Conservation (phyloP, 2,329 filamentous ascomycete genomes). For the Venturia pyrina region DNA sequence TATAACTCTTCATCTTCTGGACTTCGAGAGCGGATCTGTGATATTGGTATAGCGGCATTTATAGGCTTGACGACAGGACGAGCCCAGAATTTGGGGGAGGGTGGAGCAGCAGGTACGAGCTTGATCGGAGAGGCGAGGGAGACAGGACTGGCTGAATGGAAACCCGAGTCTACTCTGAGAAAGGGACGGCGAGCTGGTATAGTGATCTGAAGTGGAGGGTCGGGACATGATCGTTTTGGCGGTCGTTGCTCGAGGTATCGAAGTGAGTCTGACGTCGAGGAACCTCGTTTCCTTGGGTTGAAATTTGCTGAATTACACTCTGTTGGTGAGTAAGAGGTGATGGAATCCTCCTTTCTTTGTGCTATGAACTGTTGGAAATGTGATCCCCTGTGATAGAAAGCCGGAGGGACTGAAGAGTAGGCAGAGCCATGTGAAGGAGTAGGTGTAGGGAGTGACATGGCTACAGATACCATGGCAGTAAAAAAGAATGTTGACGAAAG, state of each 20-base stretch:
- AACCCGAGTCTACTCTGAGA: not conserved
- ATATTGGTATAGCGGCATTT: not conserved
- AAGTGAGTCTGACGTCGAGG: not conserved
- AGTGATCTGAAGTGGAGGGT: not conserved
- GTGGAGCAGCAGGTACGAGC: not conserved
- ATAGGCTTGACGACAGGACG: conserved; percentile 2
- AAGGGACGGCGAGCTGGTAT: not conserved
- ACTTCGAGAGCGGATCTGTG: conserved; percentile 6
- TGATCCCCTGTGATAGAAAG: not conserved
- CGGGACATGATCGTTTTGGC: not conserved
- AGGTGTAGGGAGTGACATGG: conserved; percentile 1
- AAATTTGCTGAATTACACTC: not conserved
- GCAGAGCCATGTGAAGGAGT: not conserved
- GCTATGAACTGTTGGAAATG: not conserved
- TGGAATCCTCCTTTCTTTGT: not conserved
- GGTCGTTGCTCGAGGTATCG: not conserved
- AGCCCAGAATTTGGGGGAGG: not conserved
- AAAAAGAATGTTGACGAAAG: not conserved
- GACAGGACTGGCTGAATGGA: not conserved
- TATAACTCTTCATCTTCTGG: conserved; percentile 1
- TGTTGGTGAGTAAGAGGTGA: not conserved
- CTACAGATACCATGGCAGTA: not conserved
- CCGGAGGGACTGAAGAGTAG: not conserved
- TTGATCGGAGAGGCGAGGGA: not conserved
- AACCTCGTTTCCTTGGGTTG: not conserved